Base-by-base conservation (phyloP, 2,329 filamentous ascomycete species). In the Seiridium cupressi region DNA sequence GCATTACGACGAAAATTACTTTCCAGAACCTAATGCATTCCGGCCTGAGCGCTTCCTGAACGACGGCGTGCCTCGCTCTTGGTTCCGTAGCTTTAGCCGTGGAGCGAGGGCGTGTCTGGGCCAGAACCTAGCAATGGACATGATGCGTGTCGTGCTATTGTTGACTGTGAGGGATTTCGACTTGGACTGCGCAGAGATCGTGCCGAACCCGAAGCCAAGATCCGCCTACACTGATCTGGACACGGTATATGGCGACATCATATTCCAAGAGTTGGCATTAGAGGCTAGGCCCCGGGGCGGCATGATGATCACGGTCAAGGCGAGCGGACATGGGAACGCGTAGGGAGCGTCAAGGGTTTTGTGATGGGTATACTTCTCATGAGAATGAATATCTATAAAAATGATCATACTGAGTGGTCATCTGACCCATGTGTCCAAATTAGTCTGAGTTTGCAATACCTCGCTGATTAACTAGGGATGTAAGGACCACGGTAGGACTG, bases 31-130 rank as follows among this genome's bases (percentile, higher is more conserved):
- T 5, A 44, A n/a, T 40, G 18, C 40, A 13, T 62, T 60, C 51
- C 34, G 47, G 4, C 62, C 62, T 2, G 62, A 63, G 51, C 60
- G 62, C 18, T 62, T 57, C 57, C 55, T 63, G 7, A 54, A 26
- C 44, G 47, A 49, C 26, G 35, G 13, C 32, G 46, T 51, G 8
- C 34, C 56, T 9, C 46, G 47, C 5, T 11, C 32, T 5, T 58
- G 47, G 46, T 58, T 58, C 38, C 65, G 72, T 1, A 66, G 69
- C 1, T 76, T 76, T 42, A 72, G 73, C 44, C 58, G 64, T 18
- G 73, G 73, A 0, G 69, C 73, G 3, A 57, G 71, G 2, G 65
- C 60, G 11, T 73, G 71, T 51, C 66, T 73, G n/a, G 71, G 70
- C 4, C 69, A 72, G 61, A 63, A 66, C 44, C 54, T 73, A 8